Evolutionary conservation across 2,329 filamentous ascomycete species (phyloP).

Genomic region (Penicillium hordei): DNA sequence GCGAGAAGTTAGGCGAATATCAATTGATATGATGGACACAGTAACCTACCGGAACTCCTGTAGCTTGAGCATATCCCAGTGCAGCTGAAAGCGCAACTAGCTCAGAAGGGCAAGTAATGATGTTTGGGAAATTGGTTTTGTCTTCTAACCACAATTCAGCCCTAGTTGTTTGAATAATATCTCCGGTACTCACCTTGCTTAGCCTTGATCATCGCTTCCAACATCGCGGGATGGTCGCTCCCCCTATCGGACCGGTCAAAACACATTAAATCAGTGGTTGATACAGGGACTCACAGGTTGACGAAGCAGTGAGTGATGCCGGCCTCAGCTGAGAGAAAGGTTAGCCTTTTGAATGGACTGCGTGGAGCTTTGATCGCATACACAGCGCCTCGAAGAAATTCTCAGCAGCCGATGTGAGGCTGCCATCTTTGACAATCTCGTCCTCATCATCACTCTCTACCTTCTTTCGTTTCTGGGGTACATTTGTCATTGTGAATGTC

Average conservation of each 20-base stretch:
- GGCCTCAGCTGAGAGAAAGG: constrained; percentile 13
- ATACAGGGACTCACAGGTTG: constrained; percentile 35
- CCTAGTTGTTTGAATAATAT: not conserved
- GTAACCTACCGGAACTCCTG: constrained; percentile 57
- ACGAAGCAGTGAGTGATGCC: constrained; percentile 48
- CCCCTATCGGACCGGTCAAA: constrained; percentile 27
- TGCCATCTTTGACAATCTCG: constrained; percentile 4
- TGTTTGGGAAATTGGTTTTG: constrained; percentile 60
- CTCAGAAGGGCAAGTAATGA: constrained; percentile 77
- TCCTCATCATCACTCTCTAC: not conserved
- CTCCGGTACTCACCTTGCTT: constrained; percentile 57
- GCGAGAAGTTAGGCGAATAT: not conserved
- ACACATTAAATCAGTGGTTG: not conserved
- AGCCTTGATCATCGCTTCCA: constrained; percentile 74
- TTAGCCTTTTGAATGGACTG: not conserved
- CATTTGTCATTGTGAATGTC: not conserved
- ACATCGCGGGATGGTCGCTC: constrained; percentile 64
- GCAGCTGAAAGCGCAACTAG: constrained; percentile 81
- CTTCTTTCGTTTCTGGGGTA: constrained; percentile 4
- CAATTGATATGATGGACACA: not conserved
- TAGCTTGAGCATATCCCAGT: constrained; percentile 71
- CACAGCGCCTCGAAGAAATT: constrained; percentile 24
- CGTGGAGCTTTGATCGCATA: not conserved
- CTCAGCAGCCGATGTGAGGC: constrained; percentile 17
- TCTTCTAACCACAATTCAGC: constrained; percentile 5